Evolutionary conservation across 208 protist species (phyloP), one percentile per base, ranked within the genome.

Genomic region (Leishmania turanica): DNA sequence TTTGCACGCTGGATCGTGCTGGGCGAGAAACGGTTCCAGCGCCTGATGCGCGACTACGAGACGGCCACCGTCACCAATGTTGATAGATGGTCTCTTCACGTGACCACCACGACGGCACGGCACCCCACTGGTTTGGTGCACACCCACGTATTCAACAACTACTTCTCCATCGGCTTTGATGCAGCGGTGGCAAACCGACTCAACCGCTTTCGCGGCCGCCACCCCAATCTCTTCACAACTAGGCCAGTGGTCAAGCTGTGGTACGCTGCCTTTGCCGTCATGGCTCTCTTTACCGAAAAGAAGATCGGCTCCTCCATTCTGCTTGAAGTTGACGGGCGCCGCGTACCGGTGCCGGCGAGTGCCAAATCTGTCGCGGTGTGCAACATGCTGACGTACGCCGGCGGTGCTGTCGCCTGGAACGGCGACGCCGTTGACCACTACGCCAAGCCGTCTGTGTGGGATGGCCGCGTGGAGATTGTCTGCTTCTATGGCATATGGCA

Each of bases 131-230:
- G 56, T 24, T 13, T 40, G 42, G 75, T 69, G 64, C 72, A 82
- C 72, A 6, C 31, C 27, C 64, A 88, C 27, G 73, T 87, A 5
- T 86, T 93, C 75, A 93, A 90, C 84, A 93, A 95, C 78, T 95
- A 93, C 79, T 93, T 95, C 74, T 93, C 90, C 37, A 80, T 95
- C 68, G 87, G 91, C 45, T 93, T 93, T 62, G 91, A 95, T 73
- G 91, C 90, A 1, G 80, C 77, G 9, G 84, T 91, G 54, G 90
- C 87, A 9, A 82, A 76, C 54, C 53, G 85, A 1, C 83, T 92
- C 17, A 86, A 89, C 80, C 71, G 17, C 19, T 90, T 92, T 58
- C 86, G 88, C 9, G n/a, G 84, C 1, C 42, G 81, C 2, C 78
- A 91, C 66, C 90, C 87, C 2, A 34, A 72, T 31, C 71, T 88